These are phyloP conservation scores for Sphaerostilbella broomeana DNA, from an alignment of 2,329 filamentous ascomycete species.

Conservation along the genomic window DNA sequence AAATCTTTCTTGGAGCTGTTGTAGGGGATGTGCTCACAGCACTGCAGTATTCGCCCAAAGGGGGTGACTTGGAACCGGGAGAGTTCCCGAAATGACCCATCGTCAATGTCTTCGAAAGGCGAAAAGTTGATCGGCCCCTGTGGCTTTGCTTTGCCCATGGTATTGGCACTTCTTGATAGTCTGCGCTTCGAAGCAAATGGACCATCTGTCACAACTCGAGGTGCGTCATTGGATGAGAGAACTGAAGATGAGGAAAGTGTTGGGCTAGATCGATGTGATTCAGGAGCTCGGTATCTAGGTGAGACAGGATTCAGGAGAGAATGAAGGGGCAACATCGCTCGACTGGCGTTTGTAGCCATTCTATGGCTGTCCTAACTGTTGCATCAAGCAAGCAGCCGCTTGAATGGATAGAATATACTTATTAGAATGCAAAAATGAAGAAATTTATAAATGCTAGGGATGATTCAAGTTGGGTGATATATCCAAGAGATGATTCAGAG, in stretches of 20 bases:
- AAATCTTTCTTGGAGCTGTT: constrained; percentile 92
- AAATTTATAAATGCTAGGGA: not conserved
- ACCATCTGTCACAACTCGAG: constrained; percentile 1
- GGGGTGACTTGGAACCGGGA: constrained; percentile 60
- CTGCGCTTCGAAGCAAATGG: not conserved
- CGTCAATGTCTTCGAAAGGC: constrained; percentile 63
- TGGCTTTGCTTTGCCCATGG: constrained; percentile 48
- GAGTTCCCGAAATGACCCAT: constrained; percentile 51
- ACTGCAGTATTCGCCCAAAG: constrained; percentile 53
- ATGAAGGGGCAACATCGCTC: constrained; percentile 56
- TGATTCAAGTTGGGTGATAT: constrained; percentile 20
- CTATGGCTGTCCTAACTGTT: not conserved
- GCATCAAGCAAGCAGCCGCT: constrained; percentile 4
- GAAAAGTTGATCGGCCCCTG: constrained; percentile 66
- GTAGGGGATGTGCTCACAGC: constrained; percentile 77
- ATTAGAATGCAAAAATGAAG: not conserved
- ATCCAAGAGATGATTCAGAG: constrained; percentile 19
- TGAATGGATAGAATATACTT: not conserved
- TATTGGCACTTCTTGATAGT: constrained; percentile 38
- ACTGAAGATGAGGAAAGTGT: constrained; percentile 1
- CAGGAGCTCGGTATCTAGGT: constrained; percentile 31
- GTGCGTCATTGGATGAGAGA: constrained; percentile 20
- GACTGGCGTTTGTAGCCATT: constrained; percentile 16
- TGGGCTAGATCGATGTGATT: constrained; percentile 34
- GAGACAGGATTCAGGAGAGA: constrained; percentile 60